phyloP scores from a whole-genome alignment of 495 filamentous ascomycete genomes.

The Parachaetomium inaequale region DNA sequence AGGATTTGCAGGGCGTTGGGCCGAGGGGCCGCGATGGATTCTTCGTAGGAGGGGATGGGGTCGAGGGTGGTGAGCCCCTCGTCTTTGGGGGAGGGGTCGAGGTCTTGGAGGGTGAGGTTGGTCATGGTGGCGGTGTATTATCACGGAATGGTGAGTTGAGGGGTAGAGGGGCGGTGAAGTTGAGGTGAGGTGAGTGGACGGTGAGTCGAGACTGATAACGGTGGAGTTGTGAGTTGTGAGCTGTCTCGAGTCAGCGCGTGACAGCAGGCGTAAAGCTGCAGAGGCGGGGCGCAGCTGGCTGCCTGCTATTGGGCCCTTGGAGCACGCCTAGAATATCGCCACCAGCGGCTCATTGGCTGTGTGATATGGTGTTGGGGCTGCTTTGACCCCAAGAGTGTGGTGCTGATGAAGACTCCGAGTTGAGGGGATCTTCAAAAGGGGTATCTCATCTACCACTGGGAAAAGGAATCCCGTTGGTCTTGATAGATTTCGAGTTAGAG shows the following conservation, averaged over 20 bases:
- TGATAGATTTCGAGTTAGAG: too few species aligned
- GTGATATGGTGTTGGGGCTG: background rate
- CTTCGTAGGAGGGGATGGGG: conserved; percentile 13
- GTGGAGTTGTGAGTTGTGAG: background rate
- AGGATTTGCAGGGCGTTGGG: conserved; percentile 19
- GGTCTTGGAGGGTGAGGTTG: background rate
- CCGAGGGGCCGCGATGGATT: conserved; percentile 1
- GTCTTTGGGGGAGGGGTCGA: background rate
- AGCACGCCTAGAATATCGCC: background rate
- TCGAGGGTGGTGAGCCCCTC: conserved; percentile 3
- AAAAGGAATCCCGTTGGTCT: too few species aligned
- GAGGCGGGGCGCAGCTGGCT: background rate
- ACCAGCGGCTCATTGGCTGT: background rate
- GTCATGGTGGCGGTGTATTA: background rate
- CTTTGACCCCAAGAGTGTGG: background rate
- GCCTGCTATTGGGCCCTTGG: background rate
- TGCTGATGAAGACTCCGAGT: too few species aligned
- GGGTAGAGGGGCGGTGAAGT: background rate
- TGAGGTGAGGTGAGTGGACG: background rate
- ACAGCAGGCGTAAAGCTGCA: background rate
- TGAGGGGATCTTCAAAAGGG: too few species aligned
- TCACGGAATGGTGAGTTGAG: background rate
- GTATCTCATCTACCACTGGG: too few species aligned
- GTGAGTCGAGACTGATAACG: background rate
- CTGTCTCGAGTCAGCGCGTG: background rate